Base-by-base conservation (phyloP, 345 rosid genomes). In the Lumnitzera racemosa region DNA sequence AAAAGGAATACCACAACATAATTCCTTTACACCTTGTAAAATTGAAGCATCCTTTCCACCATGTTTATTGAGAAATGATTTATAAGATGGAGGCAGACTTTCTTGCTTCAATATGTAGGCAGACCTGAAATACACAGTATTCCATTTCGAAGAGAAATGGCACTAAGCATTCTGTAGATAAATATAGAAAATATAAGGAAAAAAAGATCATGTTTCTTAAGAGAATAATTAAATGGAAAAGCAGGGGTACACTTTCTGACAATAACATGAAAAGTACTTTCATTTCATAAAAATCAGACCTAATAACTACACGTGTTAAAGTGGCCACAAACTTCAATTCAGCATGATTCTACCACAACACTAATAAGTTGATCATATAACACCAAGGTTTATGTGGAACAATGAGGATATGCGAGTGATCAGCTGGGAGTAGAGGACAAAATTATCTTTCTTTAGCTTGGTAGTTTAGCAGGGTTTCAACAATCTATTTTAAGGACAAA, bases 81-180 rank as follows among this genome's bases (percentile, higher is more conserved):
- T 87, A 67, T 92, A 92, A 43, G 98, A 87, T 49, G 87, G 84
- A 67, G 96, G 88, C 79, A 92, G 80, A 61, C 96, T 89, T 6
- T 89, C 90, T 74, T 76, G 96, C 78, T 80, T 92, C 67, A 92
- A 76, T 75, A 92, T 79, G 76, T 83, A 92, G 67, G 98, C 89
- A 70, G 87, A 89, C 90, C 98, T 92, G 80, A 29, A 75, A 67
- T 55, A 58, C 24, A 46, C 43, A 65, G 61, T 46, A 12, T 59
- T 50, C 16, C 12, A 66, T 51, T 65, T 67, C 41, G 72, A 24
- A 15, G 16, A 63, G 17, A 55, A 12, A 61, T 49, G 17, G 27
- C 24, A 55, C n/a, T 57, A 61, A 41, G 15, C 8, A 55, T 23
- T 2, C 46, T 25, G 47, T 25, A 49, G 15, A 24, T 17, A 49